Conservation (phyloP, 129 eudicot genomes). For the Helianthus tuberosus region DNA sequence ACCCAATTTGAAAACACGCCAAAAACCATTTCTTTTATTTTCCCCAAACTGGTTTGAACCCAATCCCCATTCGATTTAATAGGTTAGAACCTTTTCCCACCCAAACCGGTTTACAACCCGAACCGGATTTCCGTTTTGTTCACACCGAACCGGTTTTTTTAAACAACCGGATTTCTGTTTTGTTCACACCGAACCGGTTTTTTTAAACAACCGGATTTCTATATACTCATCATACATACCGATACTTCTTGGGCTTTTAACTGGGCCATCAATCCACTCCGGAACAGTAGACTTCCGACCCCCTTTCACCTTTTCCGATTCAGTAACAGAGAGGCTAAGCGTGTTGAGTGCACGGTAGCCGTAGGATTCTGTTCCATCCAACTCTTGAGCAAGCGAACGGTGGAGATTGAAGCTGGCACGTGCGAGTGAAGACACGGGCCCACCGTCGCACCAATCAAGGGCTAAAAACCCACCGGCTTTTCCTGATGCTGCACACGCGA, state of each 20-base stretch:
- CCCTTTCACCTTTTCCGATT: slow-evolving; percentile 39
- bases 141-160: no score
- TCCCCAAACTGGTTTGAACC: no score
- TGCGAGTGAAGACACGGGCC: slow-evolving; percentile 75
- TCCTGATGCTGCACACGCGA: slow-evolving; percentile 95
- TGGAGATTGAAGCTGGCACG: slow-evolving; percentile 97
- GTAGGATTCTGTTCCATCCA: slow-evolving; percentile 63
- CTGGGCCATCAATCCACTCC: slow-evolving; percentile 76
- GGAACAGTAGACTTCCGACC: slow-evolving; percentile 39
- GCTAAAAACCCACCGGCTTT: slow-evolving; percentile 96
- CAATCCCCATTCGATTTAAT: no score
- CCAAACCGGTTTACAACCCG: no score
- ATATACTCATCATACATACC: slow-evolving; percentile 19
- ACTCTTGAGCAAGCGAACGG: slow-evolving; percentile 65
- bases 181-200: no score
- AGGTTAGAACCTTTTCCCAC: no score
- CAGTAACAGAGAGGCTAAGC: slow-evolving; percentile 65
- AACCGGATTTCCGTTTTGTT: no score
- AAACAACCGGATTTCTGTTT: no score
- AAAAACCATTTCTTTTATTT: no score
- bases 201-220: no score
- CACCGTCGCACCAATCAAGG: slow-evolving; percentile 88
- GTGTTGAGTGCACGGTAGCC: slow-evolving; percentile 81
- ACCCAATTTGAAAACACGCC: no score
- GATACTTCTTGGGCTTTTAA: slow-evolving; percentile 43